These are phyloP conservation scores for Xylariales sp. DNA, from an alignment of 2,329 filamentous ascomycete species.

Conservation along the genomic window DNA sequence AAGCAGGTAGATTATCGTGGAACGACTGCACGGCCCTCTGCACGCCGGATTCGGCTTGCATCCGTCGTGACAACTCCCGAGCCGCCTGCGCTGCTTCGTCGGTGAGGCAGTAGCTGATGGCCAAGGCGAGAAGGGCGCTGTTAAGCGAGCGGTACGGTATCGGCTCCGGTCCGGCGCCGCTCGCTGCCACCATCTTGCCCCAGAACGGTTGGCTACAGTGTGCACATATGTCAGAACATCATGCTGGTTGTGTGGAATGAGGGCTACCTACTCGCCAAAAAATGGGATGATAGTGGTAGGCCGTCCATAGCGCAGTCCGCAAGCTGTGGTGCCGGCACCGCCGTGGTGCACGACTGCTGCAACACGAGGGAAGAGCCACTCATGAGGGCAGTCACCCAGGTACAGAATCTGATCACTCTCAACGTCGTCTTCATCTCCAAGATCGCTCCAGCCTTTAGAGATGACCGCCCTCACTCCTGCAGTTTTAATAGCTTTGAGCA, in stretches of 20 bases:
- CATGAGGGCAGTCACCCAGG: slow-evolving; percentile 49
- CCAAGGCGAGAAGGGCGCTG: slow-evolving; percentile 25
- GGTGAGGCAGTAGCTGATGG: slow-evolving; percentile 24
- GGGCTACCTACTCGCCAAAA: slow-evolving; percentile 29
- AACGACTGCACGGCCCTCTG: slow-evolving; percentile 31
- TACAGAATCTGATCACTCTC: slow-evolving; percentile 41
- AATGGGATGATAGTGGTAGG: slow-evolving; percentile 53
- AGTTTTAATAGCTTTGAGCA: slow-evolving; percentile 34
- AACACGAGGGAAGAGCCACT: slow-evolving; percentile 55
- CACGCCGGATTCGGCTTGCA: slow-evolving; percentile 29
- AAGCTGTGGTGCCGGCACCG: slow-evolving; percentile 55
- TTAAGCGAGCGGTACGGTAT: slow-evolving; percentile 29
- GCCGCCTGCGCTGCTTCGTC: slow-evolving; percentile 21
- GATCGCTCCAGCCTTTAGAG: slow-evolving; percentile 27
- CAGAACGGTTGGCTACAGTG: slow-evolving; percentile 37
- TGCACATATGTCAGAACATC: neutral
- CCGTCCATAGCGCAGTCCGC: slow-evolving; percentile 43
- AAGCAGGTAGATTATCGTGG: slow-evolving; percentile 25
- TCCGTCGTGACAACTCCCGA: slow-evolving; percentile 24
- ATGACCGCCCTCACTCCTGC: slow-evolving; percentile 45
- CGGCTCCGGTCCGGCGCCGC: slow-evolving; percentile 31
- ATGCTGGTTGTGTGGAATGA: no score
- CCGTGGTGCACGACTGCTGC: slow-evolving; percentile 54
- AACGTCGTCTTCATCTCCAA: slow-evolving; percentile 12
- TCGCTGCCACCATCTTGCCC: slow-evolving; percentile 31